phyloP scores from a whole-genome alignment of 2,329 filamentous ascomycete species.

The Byssothecium circinans region DNA sequence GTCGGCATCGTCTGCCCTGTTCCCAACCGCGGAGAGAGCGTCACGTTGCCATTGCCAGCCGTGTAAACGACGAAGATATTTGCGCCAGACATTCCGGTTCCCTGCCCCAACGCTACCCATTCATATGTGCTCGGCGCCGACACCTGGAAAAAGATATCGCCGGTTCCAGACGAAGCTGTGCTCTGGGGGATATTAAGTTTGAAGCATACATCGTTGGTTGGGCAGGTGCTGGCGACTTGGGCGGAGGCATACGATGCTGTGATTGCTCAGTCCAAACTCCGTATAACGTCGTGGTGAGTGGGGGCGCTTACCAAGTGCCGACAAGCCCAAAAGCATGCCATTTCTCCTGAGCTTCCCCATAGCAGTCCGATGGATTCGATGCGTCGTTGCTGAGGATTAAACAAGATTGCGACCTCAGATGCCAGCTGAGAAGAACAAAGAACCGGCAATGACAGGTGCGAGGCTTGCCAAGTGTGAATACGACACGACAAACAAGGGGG shows the following conservation, averaged over 20 bases:
- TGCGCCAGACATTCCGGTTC: conserved; percentile 54
- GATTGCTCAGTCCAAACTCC: conserved; percentile 15
- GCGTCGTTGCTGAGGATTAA: neutral
- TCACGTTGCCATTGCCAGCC: conserved; percentile 55
- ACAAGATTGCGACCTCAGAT: neutral
- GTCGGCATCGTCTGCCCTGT: conserved; percentile 49
- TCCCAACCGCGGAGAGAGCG: conserved; percentile 56
- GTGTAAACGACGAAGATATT: conserved; percentile 64
- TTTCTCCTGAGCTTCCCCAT: conserved; percentile 17
- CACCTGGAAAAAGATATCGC: conserved; percentile 62
- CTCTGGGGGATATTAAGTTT: conserved; percentile 57
- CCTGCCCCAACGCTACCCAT: conserved; percentile 61
- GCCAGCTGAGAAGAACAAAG: neutral
- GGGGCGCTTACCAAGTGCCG: conserved; percentile 28
- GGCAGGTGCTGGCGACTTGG: conserved; percentile 35
- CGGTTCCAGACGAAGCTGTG: conserved; percentile 54
- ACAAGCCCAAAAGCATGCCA: conserved; percentile 21
- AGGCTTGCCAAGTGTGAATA: conserved; percentile 11
- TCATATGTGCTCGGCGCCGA: conserved; percentile 55
- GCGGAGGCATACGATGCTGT: conserved; percentile 31
- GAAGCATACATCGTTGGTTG: conserved; percentile 47
- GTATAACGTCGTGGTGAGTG: neutral
- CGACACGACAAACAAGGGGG: conserved; percentile 4
- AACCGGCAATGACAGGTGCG: neutral
- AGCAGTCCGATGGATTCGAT: conserved; percentile 4